phyloP scores from a whole-genome alignment of 768 basidiomycete species.

The Xanthoconium stramineum region DNA sequence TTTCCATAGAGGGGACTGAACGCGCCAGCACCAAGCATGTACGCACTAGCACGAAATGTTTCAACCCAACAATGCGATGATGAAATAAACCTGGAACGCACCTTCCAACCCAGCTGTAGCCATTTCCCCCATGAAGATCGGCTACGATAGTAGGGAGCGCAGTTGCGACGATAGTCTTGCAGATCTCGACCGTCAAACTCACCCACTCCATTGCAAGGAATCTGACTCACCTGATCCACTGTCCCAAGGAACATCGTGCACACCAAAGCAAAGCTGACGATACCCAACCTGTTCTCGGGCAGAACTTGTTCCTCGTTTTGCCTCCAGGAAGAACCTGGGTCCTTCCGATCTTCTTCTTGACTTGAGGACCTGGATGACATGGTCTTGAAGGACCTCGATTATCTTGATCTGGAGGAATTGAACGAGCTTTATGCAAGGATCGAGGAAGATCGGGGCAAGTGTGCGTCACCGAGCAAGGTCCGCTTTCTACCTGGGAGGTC shows the following conservation, averaged over 20 bases:
- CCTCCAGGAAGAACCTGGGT: constrained; percentile 50
- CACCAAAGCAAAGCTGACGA: constrained; percentile 25
- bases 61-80: background rate
- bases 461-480: no score
- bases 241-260: constrained; percentile 38
- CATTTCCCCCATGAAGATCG: constrained; percentile 55
- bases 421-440: background rate
- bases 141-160: constrained; percentile 68
- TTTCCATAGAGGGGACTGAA: constrained; percentile 75
- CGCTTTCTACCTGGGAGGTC: no score
- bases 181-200: background rate
- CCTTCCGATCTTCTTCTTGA: background rate
- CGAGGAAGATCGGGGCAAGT: no score
- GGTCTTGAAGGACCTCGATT: background rate
- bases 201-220: background rate
- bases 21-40: constrained; percentile 67
- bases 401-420: no score
- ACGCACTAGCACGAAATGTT: constrained; percentile 46
- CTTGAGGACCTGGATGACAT: background rate
- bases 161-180: constrained; percentile 61
- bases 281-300: constrained; percentile 30
- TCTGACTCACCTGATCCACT: constrained; percentile 48
- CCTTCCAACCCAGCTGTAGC: constrained; percentile 75
- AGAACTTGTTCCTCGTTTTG: constrained; percentile 48
- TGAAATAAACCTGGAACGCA: constrained; percentile 19